Evolutionary conservation across 805 yeast species (phyloP).

Genomic region (Spathaspora sp.): DNA sequence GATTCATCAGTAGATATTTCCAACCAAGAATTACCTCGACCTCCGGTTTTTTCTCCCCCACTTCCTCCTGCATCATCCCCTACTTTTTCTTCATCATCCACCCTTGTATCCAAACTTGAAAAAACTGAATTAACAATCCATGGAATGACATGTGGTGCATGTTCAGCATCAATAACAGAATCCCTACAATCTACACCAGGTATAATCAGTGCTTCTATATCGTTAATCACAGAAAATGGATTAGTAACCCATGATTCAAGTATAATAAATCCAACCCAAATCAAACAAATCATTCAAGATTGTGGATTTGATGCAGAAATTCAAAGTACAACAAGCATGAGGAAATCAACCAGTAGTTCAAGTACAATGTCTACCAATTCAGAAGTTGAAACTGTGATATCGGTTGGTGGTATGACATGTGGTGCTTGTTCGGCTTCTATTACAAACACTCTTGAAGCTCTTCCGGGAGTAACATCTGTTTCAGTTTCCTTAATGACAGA

Average conservation of each 20-base stretch:
- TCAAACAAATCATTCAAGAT: slow-evolving; percentile 24
- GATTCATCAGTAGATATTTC: background rate
- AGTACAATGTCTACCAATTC: too few relatives aligned
- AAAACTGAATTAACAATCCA: slow-evolving; percentile 28
- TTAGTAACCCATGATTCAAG: slow-evolving; percentile 17
- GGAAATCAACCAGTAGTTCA: background rate
- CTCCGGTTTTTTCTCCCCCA: background rate
- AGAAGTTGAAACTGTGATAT: slow-evolving; percentile 11
- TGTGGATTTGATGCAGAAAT: slow-evolving; percentile 22
- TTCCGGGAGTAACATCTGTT: slow-evolving; percentile 51
- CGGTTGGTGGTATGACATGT: slow-evolving; percentile 84
- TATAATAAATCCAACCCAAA: slow-evolving; percentile 10
- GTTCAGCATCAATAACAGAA: slow-evolving; percentile 37
- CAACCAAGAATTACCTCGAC: background rate
- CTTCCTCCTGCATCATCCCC: background rate
- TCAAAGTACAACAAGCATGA: background rate
- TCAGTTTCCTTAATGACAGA: slow-evolving; percentile 76
- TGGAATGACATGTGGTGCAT: slow-evolving; percentile 43
- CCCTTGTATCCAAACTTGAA: background rate
- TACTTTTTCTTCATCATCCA: background rate
- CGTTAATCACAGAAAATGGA: slow-evolving; percentile 37
- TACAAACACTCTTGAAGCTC: slow-evolving; percentile 45
- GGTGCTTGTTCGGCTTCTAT: slow-evolving; percentile 77
- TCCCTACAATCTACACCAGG: slow-evolving; percentile 23
- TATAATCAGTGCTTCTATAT: slow-evolving; percentile 24